phyloP scores from a whole-genome alignment of 2,329 filamentous ascomycete species.

The Xylariomycetidae sp. region DNA sequence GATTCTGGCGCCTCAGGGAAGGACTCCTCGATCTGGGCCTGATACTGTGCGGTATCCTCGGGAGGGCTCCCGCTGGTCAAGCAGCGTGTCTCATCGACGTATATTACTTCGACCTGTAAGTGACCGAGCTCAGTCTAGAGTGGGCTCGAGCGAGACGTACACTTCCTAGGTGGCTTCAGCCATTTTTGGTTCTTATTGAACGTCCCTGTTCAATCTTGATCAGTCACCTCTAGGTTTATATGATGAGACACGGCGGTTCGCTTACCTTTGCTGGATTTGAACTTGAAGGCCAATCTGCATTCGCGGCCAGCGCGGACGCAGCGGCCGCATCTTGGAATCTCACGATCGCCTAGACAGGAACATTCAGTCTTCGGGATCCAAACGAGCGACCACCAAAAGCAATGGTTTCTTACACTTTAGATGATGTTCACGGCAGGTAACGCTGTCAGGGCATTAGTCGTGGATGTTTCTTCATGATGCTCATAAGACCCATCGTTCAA shows the following conservation, averaged over 20 bases:
- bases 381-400: not conserved
- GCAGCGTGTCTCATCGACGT: slow-evolving; percentile 24
- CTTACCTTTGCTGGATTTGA: slow-evolving; percentile 27
- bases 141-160: slow-evolving; percentile 11
- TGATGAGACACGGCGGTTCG: not conserved
- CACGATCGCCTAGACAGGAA: slow-evolving; percentile 33
- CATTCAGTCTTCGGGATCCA: not conserved
- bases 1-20: slow-evolving; percentile 8
- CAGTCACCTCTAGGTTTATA: slow-evolving; percentile 2
- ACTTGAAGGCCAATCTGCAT: slow-evolving; percentile 28
- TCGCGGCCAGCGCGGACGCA: slow-evolving; percentile 27
- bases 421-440: slow-evolving; percentile 42
- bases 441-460: slow-evolving; percentile 22
- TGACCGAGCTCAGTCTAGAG: not conserved
- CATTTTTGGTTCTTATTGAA: slow-evolving; percentile 25
- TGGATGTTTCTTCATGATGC: not conserved
- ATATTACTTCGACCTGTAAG: slow-evolving; percentile 21
- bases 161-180: slow-evolving; percentile 21
- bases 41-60: slow-evolving; percentile 15
- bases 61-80: slow-evolving; percentile 16
- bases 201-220: slow-evolving; percentile 11
- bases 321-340: slow-evolving; percentile 25
- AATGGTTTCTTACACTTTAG: slow-evolving; percentile 34
- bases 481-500: too few species aligned
- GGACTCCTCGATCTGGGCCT: slow-evolving; percentile 13